These are phyloP conservation scores for Tricladium varicosporioides DNA, from an alignment of 2,329 filamentous ascomycete species.

Conservation along the genomic window DNA sequence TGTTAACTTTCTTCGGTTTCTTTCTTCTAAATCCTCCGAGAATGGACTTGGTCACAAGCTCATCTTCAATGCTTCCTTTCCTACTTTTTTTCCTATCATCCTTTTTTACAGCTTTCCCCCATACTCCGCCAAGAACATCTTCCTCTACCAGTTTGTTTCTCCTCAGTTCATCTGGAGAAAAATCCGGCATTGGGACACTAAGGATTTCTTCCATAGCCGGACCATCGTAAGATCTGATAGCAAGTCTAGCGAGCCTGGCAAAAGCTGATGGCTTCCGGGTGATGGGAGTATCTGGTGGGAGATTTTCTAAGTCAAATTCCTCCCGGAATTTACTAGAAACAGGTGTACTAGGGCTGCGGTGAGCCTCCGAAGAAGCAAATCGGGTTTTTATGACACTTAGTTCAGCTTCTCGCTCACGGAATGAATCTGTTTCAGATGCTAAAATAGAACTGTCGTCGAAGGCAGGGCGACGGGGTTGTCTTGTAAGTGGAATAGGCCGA, in stretches of 20 bases:
- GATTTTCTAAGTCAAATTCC: slow-evolving; percentile 25
- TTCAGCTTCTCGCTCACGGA: slow-evolving; percentile 28
- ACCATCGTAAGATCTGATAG: slow-evolving; percentile 19
- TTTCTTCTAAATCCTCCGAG: slow-evolving; percentile 4
- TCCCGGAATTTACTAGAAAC: slow-evolving; percentile 32
- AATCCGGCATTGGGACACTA: slow-evolving; percentile 18
- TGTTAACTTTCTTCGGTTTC: slow-evolving; percentile 14
- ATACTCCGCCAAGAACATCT: neutral
- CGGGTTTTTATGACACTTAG: slow-evolving; percentile 23
- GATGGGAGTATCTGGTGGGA: neutral
- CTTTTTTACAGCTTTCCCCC: slow-evolving; percentile 1
- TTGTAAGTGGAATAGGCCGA: slow-evolving; percentile 14
- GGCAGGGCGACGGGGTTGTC: slow-evolving; percentile 13
- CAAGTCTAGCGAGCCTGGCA: slow-evolving; percentile 20
- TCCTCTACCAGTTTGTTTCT: neutral
- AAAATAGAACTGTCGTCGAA: slow-evolving; percentile 27
- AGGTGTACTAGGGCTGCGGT: slow-evolving; percentile 22
- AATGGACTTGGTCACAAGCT: slow-evolving; percentile 2
- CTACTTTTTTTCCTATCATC: neutral
- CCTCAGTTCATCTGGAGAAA: slow-evolving; percentile 9
- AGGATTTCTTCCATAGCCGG: slow-evolving; percentile 21
- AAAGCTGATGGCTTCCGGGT: slow-evolving; percentile 19
- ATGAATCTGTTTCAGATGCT: slow-evolving; percentile 30
- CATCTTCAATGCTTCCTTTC: neutral
- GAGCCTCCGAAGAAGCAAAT: slow-evolving; percentile 23